Evolutionary conservation across 805 yeast species (phyloP).

Genomic region (Cyberlindnera amylophila): DNA sequence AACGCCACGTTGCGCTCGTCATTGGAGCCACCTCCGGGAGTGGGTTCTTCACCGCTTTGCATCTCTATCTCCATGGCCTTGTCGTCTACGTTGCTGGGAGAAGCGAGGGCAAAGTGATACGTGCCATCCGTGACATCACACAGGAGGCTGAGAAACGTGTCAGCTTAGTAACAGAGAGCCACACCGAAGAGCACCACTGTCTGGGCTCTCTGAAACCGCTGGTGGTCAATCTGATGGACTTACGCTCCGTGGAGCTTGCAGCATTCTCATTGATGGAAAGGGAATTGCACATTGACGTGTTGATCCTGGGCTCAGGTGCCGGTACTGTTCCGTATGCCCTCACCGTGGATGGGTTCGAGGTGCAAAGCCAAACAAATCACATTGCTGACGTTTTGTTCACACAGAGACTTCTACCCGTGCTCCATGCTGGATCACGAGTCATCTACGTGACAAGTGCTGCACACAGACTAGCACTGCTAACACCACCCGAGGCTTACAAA

Average conservation of each 20-base stretch:
- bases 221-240: slow-evolving; percentile 48
- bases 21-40: slow-evolving; percentile 83
- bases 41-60: slow-evolving; percentile 74
- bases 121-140: slow-evolving; percentile 53
- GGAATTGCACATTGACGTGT: slow-evolving; percentile 52
- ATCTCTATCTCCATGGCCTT: slow-evolving; percentile 76
- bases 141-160: slow-evolving; percentile 43
- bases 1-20: slow-evolving; percentile 63
- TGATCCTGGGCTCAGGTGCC: slow-evolving; percentile 77
- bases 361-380: slow-evolving; percentile 77
- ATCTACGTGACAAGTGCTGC: slow-evolving; percentile 64
- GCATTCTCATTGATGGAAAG: slow-evolving; percentile 39
- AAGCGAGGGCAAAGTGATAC: slow-evolving; percentile 48
- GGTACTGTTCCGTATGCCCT: slow-evolving; percentile 68
- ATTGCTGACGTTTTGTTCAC: slow-evolving; percentile 72
- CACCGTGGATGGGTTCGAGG: slow-evolving; percentile 70
- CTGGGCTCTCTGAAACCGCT: slow-evolving; percentile 52
- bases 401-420: slow-evolving; percentile 48
- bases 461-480: slow-evolving; percentile 39
- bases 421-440: slow-evolving; percentile 27
- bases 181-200: slow-evolving; percentile 19
- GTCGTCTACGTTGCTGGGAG: slow-evolving; percentile 74
- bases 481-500: slow-evolving; percentile 24
- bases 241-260: slow-evolving; percentile 46
- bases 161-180: slow-evolving; percentile 10